A percentile compares a stretch with the other conserved stretches of the same genome.
Evolutionary conservation across 2,329 filamentous ascomycete species (phyloP).

Genomic region (Cyanodermella asteris): DNA sequence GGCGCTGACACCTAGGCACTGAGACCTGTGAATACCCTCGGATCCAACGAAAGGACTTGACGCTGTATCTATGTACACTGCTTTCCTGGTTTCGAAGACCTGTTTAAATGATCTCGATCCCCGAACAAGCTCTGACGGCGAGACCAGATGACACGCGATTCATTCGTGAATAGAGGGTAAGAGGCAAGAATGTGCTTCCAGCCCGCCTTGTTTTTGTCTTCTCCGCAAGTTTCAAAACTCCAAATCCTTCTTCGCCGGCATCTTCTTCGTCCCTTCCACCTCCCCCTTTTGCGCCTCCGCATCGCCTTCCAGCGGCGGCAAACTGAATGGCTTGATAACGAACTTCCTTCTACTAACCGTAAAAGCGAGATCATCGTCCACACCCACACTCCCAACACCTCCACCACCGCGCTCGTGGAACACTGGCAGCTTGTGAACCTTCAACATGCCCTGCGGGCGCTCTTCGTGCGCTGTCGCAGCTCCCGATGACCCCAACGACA

Average conservation of each 20-base stretch:
- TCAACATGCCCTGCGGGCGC: constrained; percentile 65
- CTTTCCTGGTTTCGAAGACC: too few species aligned
- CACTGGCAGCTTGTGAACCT: constrained; percentile 61
- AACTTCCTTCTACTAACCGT: constrained; percentile 66
- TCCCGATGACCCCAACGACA: constrained; percentile 28
- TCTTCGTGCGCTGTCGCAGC: constrained; percentile 42
- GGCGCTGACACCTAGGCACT: too few species aligned
- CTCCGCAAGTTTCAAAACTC: constrained; percentile 37
- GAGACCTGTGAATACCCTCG: too few species aligned
- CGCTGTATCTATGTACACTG: too few species aligned
- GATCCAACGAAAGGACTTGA: too few species aligned
- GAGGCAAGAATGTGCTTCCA: too few species aligned
- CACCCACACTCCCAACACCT: constrained; percentile 40
- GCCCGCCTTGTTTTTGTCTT: too few species aligned
- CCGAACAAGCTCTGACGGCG: too few species aligned
- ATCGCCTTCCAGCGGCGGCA: constrained; percentile 70
- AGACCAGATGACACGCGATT: too few species aligned
- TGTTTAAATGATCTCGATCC: too few species aligned
- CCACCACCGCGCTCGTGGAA: constrained; percentile 78
- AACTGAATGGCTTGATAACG: constrained; percentile 66
- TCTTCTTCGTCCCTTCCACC: constrained; percentile 18
- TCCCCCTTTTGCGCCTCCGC: constrained; percentile 34
- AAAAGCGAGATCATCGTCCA: constrained; percentile 76
- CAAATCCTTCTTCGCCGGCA: constrained; percentile 43
- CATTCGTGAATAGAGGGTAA: too few species aligned